Conservation (phyloP, 108 stramenopile species). For the Skeletonema costatum region DNA sequence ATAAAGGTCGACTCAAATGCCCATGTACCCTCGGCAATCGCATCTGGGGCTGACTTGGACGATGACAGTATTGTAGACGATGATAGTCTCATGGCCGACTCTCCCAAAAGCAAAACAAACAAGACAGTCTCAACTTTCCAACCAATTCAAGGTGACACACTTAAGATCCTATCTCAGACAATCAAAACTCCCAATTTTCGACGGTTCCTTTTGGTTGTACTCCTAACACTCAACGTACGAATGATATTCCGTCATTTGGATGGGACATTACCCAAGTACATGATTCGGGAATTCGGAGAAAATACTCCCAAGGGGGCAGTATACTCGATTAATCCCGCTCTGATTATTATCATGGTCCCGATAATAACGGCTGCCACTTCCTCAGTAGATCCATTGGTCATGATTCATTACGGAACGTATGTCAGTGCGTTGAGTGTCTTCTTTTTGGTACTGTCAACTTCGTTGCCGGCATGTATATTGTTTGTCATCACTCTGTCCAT, state of each 20-base stretch:
- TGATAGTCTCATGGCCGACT: not conserved
- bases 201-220: slow-evolving; percentile 66
- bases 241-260: slow-evolving; percentile 88
- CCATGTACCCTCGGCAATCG: not conserved
- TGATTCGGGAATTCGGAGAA: slow-evolving; percentile 80
- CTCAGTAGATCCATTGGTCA: slow-evolving; percentile 61
- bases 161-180: slow-evolving; percentile 52
- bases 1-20: slow-evolving; percentile 62
- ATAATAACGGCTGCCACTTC: slow-evolving; percentile 75
- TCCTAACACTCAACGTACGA: slow-evolving; percentile 84
- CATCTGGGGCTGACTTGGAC: not conserved
- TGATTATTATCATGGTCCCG: slow-evolving; percentile 82
- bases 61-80: not conserved
- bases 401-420: slow-evolving; percentile 82
- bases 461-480: slow-evolving; percentile 60
- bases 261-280: slow-evolving; percentile 85
- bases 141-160: slow-evolving; percentile 50
- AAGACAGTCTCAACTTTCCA: slow-evolving; percentile 49
- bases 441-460: slow-evolving; percentile 67
- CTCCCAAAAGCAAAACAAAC: slow-evolving; percentile 6
- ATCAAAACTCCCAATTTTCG: slow-evolving; percentile 67
- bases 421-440: slow-evolving; percentile 75
- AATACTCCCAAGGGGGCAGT: slow-evolving; percentile 75
- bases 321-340: slow-evolving; percentile 78
- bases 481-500: slow-evolving; percentile 76